These are phyloP conservation scores for Flaveria ramosissima DNA, from an alignment of 129 eudicot species.

Conservation along the genomic window DNA sequence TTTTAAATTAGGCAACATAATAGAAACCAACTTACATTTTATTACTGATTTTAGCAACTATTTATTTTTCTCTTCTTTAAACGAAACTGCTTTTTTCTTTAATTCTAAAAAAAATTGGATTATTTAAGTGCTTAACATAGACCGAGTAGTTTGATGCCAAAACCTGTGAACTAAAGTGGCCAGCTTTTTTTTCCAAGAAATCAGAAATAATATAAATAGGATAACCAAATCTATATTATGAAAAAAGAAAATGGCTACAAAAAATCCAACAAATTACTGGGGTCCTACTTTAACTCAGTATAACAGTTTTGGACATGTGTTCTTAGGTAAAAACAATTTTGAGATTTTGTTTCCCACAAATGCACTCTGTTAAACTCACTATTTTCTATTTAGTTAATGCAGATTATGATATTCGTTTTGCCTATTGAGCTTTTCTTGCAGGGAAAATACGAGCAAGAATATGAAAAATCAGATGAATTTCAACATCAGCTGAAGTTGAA, in stretches of 20 bases:
- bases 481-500: constrained; percentile 82
- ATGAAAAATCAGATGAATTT: constrained; percentile 67
- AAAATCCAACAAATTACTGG: not conserved
- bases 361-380: not conserved
- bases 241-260: not conserved
- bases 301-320: not conserved
- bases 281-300: not conserved
- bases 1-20: not conserved
- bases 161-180: not conserved
- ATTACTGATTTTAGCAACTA: not conserved
- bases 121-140: not conserved
- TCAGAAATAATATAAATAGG: not conserved
- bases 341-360: not conserved
- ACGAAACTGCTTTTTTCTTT: not conserved
- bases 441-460: constrained; percentile 91
- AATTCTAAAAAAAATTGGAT: not conserved
- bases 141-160: not conserved
- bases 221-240: not conserved
- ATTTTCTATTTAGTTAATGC: not conserved
- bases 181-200: not conserved
- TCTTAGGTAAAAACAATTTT: not conserved
- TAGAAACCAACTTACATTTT: not conserved
- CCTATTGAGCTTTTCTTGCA: constrained; percentile 34
- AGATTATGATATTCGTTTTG: constrained; percentile 21
- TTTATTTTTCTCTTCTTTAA: not conserved